A percentile compares a stretch with the other conserved stretches of the same genome.
These are phyloP conservation scores for Citropsis articulata DNA, from an alignment of 345 rosid genomes.

Conservation along the genomic window DNA sequence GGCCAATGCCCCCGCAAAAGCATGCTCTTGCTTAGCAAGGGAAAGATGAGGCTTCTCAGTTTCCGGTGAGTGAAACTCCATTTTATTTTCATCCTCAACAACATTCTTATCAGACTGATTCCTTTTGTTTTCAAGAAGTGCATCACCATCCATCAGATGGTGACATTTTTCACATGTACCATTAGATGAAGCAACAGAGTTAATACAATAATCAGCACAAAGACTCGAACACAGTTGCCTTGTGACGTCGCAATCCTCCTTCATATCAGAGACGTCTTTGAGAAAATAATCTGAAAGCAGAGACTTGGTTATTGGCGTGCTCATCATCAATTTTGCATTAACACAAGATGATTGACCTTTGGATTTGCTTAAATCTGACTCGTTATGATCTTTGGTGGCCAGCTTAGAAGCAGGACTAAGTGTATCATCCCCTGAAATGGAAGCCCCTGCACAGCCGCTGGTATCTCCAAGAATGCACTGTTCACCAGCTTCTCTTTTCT, in stretches of 20 bases:
- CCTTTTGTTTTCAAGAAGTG: slow-evolving; percentile 26
- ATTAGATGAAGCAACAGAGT: slow-evolving; percentile 30
- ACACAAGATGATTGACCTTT: slow-evolving; percentile 26
- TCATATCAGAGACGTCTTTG: slow-evolving; percentile 27
- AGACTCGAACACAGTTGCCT: slow-evolving; percentile 28
- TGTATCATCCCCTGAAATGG: slow-evolving; percentile 28
- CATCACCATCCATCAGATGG: slow-evolving; percentile 12
- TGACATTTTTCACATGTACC: slow-evolving; percentile 18
- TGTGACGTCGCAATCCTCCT: slow-evolving; percentile 27
- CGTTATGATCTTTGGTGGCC: slow-evolving; percentile 17
- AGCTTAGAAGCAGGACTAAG: slow-evolving; percentile 21
- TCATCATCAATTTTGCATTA: neutral
- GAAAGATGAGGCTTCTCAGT: slow-evolving; percentile 33
- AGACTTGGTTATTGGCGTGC: slow-evolving; percentile 29
- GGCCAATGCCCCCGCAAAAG: slow-evolving; percentile 90
- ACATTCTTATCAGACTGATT: slow-evolving; percentile 18
- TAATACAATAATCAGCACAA: slow-evolving; percentile 29
- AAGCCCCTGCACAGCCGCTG: slow-evolving; percentile 13
- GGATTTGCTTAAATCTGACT: slow-evolving; percentile 22
- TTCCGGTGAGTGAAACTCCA: slow-evolving; percentile 22
- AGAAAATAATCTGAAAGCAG: slow-evolving; percentile 41
- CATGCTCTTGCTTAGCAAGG: slow-evolving; percentile 75
- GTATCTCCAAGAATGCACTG: slow-evolving; percentile 16
- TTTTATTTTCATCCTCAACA: slow-evolving; percentile 15
- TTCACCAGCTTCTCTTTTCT: slow-evolving; percentile 23